phyloP scores from a whole-genome alignment of 169 alveolate genomes.

The Plasmodium berghei region DNA sequence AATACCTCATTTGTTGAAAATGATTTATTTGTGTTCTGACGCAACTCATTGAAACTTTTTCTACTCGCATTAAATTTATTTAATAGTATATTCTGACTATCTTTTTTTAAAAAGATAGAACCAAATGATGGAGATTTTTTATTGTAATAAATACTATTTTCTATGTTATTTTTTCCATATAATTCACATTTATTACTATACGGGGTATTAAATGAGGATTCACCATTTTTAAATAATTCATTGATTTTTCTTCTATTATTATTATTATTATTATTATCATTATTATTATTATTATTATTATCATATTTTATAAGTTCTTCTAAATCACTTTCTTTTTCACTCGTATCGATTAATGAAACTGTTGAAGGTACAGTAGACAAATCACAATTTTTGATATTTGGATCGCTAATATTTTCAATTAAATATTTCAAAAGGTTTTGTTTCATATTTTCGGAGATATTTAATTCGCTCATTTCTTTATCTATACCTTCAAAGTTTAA shows the following conservation, averaged over 20 bases:
- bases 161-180: too few species aligned
- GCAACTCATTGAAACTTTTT: constrained; percentile 40
- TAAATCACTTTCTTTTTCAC: constrained; percentile 11
- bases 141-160: too few species aligned
- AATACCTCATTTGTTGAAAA: too few species aligned
- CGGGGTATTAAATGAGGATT: too few species aligned
- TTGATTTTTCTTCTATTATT: neutral
- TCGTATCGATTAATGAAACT: neutral
- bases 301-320: neutral
- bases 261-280: constrained; percentile 1
- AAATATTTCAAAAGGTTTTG: neutral
- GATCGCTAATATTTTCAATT: neutral
- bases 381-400: neutral
- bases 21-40: neutral
- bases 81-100: neutral
- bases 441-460: neutral
- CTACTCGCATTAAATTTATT: neutral
- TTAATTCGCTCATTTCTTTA: neutral
- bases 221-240: too few species aligned
- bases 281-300: constrained; percentile 4
- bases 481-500: neutral
- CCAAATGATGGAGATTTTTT: too few species aligned
- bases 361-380: constrained; percentile 30
- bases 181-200: too few species aligned
- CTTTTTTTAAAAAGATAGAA: too few species aligned